Conservation (phyloP, 1,139 yeast genomes). For the Yamadazyma sp. region DNA sequence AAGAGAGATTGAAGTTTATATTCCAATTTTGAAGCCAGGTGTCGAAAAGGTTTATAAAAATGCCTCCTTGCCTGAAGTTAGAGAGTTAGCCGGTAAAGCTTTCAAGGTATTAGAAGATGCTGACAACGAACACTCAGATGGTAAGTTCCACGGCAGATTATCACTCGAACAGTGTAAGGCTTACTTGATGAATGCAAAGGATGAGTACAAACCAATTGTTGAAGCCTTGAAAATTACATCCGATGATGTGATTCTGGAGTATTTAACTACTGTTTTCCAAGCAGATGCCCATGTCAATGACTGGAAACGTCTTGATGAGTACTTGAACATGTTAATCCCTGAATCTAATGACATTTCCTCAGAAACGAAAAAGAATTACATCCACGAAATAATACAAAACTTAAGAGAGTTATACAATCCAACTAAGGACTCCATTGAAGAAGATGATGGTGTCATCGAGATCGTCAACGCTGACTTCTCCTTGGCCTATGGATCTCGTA, state of each 20-base stretch:
- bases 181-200: conserved; percentile 34
- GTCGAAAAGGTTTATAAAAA: conserved; percentile 83
- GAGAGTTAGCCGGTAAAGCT: conserved; percentile 90
- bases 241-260: conserved; percentile 42
- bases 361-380: conserved; percentile 39
- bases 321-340: conserved; percentile 47
- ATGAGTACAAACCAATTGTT: conserved; percentile 23
- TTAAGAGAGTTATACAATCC: conserved; percentile 69
- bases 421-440: conserved; percentile 50
- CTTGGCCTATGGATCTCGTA: conserved; percentile 94
- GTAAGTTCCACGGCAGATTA: conserved; percentile 76
- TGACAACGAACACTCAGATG: conserved; percentile 62
- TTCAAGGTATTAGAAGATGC: conserved; percentile 79
- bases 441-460: conserved; percentile 65
- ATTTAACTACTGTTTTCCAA: conserved; percentile 56
- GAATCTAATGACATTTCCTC: conserved; percentile 28
- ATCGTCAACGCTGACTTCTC: conserved; percentile 95
- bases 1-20: conserved; percentile 82
- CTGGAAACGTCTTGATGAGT: conserved; percentile 72
- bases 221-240: conserved; percentile 20
- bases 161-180: conserved; percentile 52
- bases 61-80: conserved; percentile 94
- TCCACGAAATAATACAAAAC: conserved; percentile 48
- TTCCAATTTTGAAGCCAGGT: conserved; percentile 87
- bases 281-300: conserved; percentile 88